Percentiles rank a stretch among this genome's conserved stretches.
phyloP scores from a whole-genome alignment of 305 asterid genomes.

The Fraxinus platypoda region DNA sequence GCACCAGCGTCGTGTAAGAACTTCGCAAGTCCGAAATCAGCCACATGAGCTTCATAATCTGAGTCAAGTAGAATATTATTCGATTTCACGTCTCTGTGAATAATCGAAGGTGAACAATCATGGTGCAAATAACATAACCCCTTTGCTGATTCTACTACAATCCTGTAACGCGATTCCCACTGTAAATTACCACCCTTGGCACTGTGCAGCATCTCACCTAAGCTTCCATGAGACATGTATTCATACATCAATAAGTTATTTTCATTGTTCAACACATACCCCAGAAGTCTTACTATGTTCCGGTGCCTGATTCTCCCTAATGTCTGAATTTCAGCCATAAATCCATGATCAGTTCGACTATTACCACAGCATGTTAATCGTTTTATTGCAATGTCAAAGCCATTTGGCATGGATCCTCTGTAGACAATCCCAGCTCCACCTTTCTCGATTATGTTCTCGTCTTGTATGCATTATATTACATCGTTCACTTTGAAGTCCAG shows the following conservation, averaged over 20 bases:
- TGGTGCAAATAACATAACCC: slow-evolving; percentile 92
- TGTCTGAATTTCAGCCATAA: slow-evolving; percentile 79
- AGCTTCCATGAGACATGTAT: slow-evolving; percentile 90
- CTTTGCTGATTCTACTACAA: slow-evolving; percentile 80
- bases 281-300: slow-evolving; percentile 70
- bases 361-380: slow-evolving; percentile 41
- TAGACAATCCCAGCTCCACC: slow-evolving; percentile 92
- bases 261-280: slow-evolving; percentile 68
- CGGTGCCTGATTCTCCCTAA: slow-evolving; percentile 79
- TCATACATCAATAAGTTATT: slow-evolving; percentile 71
- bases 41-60: slow-evolving; percentile 86
- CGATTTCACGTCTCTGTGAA: slow-evolving; percentile 83
- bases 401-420: slow-evolving; percentile 80
- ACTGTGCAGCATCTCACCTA: slow-evolving; percentile 88
- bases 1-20: slow-evolving; percentile 64
- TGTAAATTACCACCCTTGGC: slow-evolving; percentile 71
- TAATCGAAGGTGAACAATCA: slow-evolving; percentile 82
- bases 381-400: slow-evolving; percentile 66
- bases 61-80: slow-evolving; percentile 82
- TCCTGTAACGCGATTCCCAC: slow-evolving; percentile 74
- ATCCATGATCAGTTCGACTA: slow-evolving; percentile 62
- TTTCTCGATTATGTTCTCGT: slow-evolving; percentile 82
- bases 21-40: slow-evolving; percentile 89
- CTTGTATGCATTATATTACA: slow-evolving; percentile 64
- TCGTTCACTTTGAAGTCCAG: slow-evolving; percentile 63